phyloP scores from a whole-genome alignment of 176 grass and related monocot species.

The Juncus effusus region DNA sequence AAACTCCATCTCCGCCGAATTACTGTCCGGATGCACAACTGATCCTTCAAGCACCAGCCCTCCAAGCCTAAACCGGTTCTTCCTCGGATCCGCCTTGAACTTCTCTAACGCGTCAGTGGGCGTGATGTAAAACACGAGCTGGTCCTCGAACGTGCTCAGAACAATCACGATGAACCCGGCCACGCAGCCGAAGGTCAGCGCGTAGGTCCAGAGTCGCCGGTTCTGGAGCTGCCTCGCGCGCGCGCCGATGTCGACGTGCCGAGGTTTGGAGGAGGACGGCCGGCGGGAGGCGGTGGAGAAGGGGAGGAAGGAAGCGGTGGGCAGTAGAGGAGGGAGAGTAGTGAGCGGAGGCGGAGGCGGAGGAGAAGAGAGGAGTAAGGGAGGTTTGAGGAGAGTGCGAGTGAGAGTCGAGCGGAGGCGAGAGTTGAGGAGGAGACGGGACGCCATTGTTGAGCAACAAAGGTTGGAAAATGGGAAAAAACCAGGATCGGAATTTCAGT shows the following conservation, averaged over 20 bases:
- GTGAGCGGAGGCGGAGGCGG: background rate
- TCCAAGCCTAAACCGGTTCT: constrained; percentile 70
- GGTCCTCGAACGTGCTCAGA: constrained; percentile 86
- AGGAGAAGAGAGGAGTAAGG: background rate
- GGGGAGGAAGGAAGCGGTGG: constrained; percentile 6
- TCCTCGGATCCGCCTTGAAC: constrained; percentile 51
- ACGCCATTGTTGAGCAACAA: constrained; percentile 23
- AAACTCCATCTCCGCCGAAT: constrained; percentile 82
- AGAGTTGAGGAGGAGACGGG: constrained; percentile 54
- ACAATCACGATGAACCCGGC: constrained; percentile 88
- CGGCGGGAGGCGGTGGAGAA: constrained; percentile 32
- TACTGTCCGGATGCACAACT: constrained; percentile 47
- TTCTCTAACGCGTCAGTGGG: constrained; percentile 64
- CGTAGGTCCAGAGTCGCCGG: constrained; percentile 89
- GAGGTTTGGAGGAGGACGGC: constrained; percentile 28
- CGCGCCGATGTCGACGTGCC: constrained; percentile 74
- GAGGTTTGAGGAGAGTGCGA: background rate
- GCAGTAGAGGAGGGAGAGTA: constrained; percentile 1
- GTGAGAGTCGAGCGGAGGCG: constrained; percentile 34
- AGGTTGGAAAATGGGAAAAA: background rate
- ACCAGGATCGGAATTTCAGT: background rate
- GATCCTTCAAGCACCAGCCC: constrained; percentile 92
- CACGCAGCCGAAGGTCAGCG: constrained; percentile 83
- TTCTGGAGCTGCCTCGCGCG: constrained; percentile 82
- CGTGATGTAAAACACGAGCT: constrained; percentile 95